These are phyloP conservation scores for Argentina anserina DNA, from an alignment of 306 rosid species.

Conservation along the genomic window DNA sequence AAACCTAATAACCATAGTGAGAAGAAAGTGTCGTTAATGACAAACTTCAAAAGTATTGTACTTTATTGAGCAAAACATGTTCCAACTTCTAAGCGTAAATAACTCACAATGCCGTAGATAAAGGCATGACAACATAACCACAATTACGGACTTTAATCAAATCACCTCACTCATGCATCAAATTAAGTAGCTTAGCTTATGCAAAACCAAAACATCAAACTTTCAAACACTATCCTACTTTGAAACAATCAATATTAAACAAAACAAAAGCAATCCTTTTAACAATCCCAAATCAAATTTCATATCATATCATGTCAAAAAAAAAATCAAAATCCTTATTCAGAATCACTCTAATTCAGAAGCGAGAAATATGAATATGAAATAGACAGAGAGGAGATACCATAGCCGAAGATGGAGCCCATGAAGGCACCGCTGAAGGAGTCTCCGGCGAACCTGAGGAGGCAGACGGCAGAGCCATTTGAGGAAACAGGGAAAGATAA, in stretches of 20 bases:
- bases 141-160: too few relatives aligned
- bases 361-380: not conserved
- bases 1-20: not conserved
- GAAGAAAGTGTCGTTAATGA: not conserved
- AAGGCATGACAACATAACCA: not conserved
- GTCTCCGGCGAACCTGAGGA: conserved; percentile 66
- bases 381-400: conserved; percentile 26
- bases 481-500: conserved; percentile 37
- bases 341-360: not conserved
- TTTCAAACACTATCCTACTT: not conserved
- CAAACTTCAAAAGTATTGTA: not conserved
- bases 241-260: not conserved
- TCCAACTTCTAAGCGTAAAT: too few relatives aligned
- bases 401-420: conserved; percentile 97
- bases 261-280: not conserved
- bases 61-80: not conserved
- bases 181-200: not conserved
- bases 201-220: not conserved
- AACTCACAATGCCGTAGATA: not conserved
- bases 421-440: conserved; percentile 83
- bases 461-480: conserved; percentile 59
- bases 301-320: not conserved
- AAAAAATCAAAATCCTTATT: not conserved
- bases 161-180: not conserved
- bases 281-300: not conserved